Evolutionary conservation across 306 rosid genomes (phyloP), one percentile per base, ranked within the genome.

Genomic region (Biancaea sappan): DNA sequence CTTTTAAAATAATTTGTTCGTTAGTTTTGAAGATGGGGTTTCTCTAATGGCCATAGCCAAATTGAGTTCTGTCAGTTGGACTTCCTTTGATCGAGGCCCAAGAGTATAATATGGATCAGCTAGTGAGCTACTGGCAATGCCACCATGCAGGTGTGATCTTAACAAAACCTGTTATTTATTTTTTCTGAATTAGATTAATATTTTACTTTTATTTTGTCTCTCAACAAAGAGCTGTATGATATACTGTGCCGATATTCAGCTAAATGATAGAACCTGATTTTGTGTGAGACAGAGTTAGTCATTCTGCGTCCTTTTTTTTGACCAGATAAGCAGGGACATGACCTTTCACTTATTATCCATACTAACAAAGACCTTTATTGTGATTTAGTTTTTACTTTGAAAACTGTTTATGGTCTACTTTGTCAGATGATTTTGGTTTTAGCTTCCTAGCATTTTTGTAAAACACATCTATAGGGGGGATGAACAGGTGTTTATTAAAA

Each of bases 101-200:
- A 69, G 73, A 80, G 71, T 79, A 76, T 65, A 77, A 64, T 59
- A 70, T 74, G 48, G 72, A 77, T 56, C 74, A 43, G 85, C 86
- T 88, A 57, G 80, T 84, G 83, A 44, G 90, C 88, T 73, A 81
- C 90, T 16, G 79, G 88, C 9, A 79, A 84, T 66, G 88, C 91
- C 71, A 75, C 83, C 0, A 82, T 83, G 85, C 96, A 84, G 94
- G 94, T 88, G 84, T 74, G 74, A 59, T 41, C 75, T 53, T 61
- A 53, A 37, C 1, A n/a, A 62, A 63, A 28, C 76, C 29, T 72
- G 21, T 34, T 8, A 21, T 75, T 51, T 65, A n/a, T 53, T 21
- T 66, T 66, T 53, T 3, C 52, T 51, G n/a, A 32, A 34, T 54
- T 37, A 6, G 11, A 26, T 51, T 18, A 11, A 5, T 16, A 3